A percentile compares a stretch with the other conserved stretches of the same genome.
phyloP scores from a whole-genome alignment of 495 filamentous ascomycete genomes.

The Aspergillus leporis region DNA sequence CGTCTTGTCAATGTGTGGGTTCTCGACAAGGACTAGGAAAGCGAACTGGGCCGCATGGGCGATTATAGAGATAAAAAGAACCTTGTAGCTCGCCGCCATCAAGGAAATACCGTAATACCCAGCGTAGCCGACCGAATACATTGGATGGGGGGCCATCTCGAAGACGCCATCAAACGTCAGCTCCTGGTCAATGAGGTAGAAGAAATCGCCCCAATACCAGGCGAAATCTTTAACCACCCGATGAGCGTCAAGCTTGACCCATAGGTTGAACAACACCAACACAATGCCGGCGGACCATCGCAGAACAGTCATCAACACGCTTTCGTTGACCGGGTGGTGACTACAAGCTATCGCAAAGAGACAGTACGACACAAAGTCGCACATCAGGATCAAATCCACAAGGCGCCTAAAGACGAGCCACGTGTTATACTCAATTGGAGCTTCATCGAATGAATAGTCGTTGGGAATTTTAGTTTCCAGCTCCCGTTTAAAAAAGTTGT shows the following conservation, averaged over 20 bases:
- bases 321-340: slow-evolving; percentile 69
- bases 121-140: slow-evolving; percentile 98
- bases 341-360: slow-evolving; percentile 92
- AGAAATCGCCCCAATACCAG: slow-evolving; percentile 99
- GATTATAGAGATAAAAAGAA: slow-evolving; percentile 91
- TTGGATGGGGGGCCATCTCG: slow-evolving; percentile 98
- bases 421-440: slow-evolving; percentile 97
- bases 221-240: slow-evolving; percentile 99
- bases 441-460: slow-evolving; percentile 91
- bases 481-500: slow-evolving; percentile 79
- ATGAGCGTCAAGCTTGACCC: slow-evolving; percentile 98
- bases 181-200: slow-evolving; percentile 97
- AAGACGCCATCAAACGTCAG: slow-evolving; percentile 98
- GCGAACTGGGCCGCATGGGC: slow-evolving; percentile 94
- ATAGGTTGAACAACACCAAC: slow-evolving; percentile 92
- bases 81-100: slow-evolving; percentile 96
- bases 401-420: slow-evolving; percentile 95
- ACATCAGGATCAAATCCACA: slow-evolving; percentile 96
- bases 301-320: slow-evolving; percentile 60
- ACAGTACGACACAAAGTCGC: slow-evolving; percentile 95
- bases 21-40: slow-evolving; percentile 87
- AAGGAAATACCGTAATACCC: slow-evolving; percentile 99
- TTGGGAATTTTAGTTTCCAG: slow-evolving; percentile 90
- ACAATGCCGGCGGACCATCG: slow-evolving; percentile 81
- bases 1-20: slow-evolving; percentile 97